Percentiles rank a stretch among this genome's conserved stretches.
phyloP scores from a whole-genome alignment of 164 flowering plant genomes.

The Vitis labrusca region DNA sequence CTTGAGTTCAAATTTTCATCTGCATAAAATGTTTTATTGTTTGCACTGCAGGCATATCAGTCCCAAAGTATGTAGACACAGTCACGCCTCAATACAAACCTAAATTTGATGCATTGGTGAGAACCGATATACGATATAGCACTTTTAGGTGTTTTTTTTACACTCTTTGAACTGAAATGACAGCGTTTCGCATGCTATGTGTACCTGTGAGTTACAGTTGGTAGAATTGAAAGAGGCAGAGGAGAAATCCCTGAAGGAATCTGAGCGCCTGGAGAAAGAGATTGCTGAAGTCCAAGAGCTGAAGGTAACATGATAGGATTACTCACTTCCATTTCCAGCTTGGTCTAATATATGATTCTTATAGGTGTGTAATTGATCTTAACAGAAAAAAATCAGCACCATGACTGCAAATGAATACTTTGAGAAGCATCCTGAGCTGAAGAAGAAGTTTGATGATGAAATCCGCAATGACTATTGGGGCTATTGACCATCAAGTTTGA shows the following conservation, averaged over 20 bases:
- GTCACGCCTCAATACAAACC: conserved; percentile 91
- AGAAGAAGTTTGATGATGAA: conserved; percentile 92
- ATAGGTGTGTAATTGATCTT: background rate
- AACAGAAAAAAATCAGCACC: conserved; percentile 80
- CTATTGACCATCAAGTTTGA: conserved; percentile 42
- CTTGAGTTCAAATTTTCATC: background rate
- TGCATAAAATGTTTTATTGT: background rate
- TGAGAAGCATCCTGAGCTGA: conserved; percentile 90
- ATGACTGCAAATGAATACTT: conserved; percentile 97
- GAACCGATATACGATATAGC: conserved; percentile 8
- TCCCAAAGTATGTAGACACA: conserved; percentile 85
- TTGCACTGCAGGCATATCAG: conserved; percentile 57
- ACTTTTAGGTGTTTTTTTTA: background rate
- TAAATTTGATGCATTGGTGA: conserved; percentile 85
- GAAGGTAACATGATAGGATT: conserved; percentile 52
- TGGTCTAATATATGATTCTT: background rate
- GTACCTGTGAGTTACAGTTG: conserved; percentile 40
- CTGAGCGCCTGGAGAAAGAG: conserved; percentile 90
- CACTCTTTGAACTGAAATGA: too few relatives aligned
- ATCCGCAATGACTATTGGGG: conserved; percentile 94
- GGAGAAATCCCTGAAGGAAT: conserved; percentile 73
- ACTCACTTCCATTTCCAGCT: background rate
- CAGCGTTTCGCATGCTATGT: background rate
- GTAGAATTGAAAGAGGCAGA: conserved; percentile 94
- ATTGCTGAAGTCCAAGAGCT: conserved; percentile 80